phyloP scores from a whole-genome alignment of 805 yeast species.

The Candida corydali region DNA sequence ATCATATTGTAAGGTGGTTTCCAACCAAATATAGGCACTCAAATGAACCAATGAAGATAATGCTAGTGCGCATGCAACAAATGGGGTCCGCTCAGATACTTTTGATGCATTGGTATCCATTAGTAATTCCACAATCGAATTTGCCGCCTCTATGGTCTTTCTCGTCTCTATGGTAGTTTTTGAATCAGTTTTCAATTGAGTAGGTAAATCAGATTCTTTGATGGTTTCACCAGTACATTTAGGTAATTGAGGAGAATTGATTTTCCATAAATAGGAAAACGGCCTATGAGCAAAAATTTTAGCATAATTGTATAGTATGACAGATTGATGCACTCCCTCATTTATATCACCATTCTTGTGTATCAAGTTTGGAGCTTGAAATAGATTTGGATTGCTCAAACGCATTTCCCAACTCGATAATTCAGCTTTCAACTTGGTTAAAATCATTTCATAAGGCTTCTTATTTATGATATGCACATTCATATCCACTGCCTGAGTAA shows the following conservation, averaged over 20 bases:
- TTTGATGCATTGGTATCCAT: constrained; percentile 45
- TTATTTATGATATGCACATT: constrained; percentile 43
- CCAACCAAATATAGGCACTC: constrained; percentile 52
- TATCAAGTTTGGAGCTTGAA: constrained; percentile 26
- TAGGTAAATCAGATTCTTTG: constrained; percentile 12
- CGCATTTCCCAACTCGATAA: constrained; percentile 50
- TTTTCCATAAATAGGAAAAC: constrained; percentile 49
- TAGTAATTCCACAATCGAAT: constrained; percentile 41
- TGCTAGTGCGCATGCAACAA: constrained; percentile 51
- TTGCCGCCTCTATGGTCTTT: constrained; percentile 52
- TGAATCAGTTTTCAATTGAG: constrained; percentile 29
- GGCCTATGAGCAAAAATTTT: constrained; percentile 55
- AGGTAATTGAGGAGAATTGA: constrained; percentile 14
- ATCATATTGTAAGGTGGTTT: constrained; percentile 25
- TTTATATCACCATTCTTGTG: constrained; percentile 42
- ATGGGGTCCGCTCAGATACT: constrained; percentile 44
- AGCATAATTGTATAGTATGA: constrained; percentile 46
- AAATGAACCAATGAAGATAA: constrained; percentile 49
- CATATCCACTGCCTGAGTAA: constrained; percentile 34
- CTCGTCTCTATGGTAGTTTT: constrained; percentile 49
- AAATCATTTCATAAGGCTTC: constrained; percentile 30
- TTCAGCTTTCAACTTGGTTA: constrained; percentile 39
- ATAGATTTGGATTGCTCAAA: constrained; percentile 20
- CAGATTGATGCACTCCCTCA: constrained; percentile 52
- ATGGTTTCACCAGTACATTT: constrained; percentile 11